phyloP scores from a whole-genome alignment of 202 grass and related monocot genomes.

The Thinopyrum obtusiflorum region DNA sequence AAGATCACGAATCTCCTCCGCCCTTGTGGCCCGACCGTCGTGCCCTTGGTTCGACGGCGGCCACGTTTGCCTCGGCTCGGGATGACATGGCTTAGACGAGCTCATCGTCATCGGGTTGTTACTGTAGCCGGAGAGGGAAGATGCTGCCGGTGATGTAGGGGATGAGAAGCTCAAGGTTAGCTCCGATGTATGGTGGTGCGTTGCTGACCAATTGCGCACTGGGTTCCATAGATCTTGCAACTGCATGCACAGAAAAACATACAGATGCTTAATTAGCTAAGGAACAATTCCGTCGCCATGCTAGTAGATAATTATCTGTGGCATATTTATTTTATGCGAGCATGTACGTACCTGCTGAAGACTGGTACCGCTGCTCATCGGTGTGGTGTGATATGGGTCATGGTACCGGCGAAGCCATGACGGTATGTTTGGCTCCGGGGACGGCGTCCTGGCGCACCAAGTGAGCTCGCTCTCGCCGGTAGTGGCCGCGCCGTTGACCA shows the following conservation, averaged over 20 bases:
- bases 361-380: not conserved
- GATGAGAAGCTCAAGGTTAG: conserved; percentile 69
- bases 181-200: conserved; percentile 46
- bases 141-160: conserved; percentile 32
- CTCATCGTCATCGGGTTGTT: conserved; percentile 18
- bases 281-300: not conserved
- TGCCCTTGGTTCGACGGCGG: conserved; percentile 2
- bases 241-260: not conserved
- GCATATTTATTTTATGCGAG: not conserved
- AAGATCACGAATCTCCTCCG: not conserved
- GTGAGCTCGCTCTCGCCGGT: not conserved
- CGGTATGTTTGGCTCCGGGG: not conserved
- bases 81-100: conserved; percentile 34
- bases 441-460: not conserved
- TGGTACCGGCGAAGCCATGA: conserved; percentile 15
- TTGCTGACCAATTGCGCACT: conserved; percentile 27
- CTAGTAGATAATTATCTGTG: not conserved
- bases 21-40: not conserved
- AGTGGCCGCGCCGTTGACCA: not conserved
- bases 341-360: conserved; percentile 1
- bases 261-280: not conserved
- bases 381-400: not conserved
- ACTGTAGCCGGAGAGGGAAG: conserved; percentile 38
- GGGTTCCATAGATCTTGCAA: conserved; percentile 39
- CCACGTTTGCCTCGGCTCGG: conserved; percentile 9